These are phyloP conservation scores for Tylopilus subfusipes DNA, from an alignment of 768 basidiomycete genomes.

Conservation along the genomic window DNA sequence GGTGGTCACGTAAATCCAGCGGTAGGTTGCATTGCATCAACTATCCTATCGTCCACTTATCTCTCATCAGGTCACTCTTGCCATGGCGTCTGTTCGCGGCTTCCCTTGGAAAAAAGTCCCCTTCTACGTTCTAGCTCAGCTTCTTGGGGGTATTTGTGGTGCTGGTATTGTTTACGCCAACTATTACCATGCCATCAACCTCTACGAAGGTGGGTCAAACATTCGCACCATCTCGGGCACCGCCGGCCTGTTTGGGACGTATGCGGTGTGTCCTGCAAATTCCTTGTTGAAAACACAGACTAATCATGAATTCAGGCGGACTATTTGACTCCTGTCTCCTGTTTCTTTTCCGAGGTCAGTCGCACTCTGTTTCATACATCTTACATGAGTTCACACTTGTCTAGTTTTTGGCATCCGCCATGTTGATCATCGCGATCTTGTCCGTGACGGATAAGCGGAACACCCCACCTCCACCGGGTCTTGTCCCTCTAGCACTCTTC, in stretches of 20 bases:
- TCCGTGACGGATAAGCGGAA: slow-evolving; percentile 54
- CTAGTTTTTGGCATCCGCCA: slow-evolving; percentile 53
- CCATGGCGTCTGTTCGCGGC: slow-evolving; percentile 61
- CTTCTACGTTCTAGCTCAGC: slow-evolving; percentile 57
- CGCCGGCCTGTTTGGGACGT: slow-evolving; percentile 57
- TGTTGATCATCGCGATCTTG: slow-evolving; percentile 54
- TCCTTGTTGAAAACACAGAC: background rate
- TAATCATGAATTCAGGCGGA: slow-evolving; percentile 30
- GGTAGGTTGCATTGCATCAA: slow-evolving; percentile 32
- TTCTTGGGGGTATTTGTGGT: slow-evolving; percentile 58
- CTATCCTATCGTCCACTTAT: background rate
- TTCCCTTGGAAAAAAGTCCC: slow-evolving; percentile 86
- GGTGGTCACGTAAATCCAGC: slow-evolving; percentile 77
- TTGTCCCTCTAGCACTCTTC: slow-evolving; percentile 55
- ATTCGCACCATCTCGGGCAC: slow-evolving; percentile 58
- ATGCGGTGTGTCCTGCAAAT: slow-evolving; percentile 41
- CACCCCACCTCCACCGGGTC: slow-evolving; percentile 43
- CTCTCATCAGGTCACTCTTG: slow-evolving; percentile 57
- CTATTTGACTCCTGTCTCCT: slow-evolving; percentile 42
- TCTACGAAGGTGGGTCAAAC: slow-evolving; percentile 53
- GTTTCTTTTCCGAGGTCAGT: slow-evolving; percentile 45
- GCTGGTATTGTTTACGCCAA: slow-evolving; percentile 58
- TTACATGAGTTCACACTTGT: background rate
- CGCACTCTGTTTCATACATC: background rate
- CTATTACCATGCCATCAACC: slow-evolving; percentile 64